Conservation (phyloP, 768 basidiomycete species). For the Boletus sensibilis region DNA sequence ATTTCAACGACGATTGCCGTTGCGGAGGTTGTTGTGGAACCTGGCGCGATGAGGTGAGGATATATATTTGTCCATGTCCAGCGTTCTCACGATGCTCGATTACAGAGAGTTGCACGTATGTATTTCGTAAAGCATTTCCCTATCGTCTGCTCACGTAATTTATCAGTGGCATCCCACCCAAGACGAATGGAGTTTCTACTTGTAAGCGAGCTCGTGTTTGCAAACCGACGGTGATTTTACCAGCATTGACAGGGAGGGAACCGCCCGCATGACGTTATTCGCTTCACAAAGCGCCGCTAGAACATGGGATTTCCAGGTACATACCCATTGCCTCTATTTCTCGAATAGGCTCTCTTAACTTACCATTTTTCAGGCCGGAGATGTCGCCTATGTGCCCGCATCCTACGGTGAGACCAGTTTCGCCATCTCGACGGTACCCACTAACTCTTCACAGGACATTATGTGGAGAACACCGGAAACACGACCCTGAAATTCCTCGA, state of each 20-base stretch:
- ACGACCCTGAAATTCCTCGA: slow-evolving; percentile 48
- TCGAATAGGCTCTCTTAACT: not conserved
- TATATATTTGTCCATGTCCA: too few relatives aligned
- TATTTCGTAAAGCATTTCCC: not conserved
- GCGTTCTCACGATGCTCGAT: not conserved
- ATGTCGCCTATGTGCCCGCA: slow-evolving; percentile 19
- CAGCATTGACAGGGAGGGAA: slow-evolving; percentile 43
- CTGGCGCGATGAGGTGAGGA: slow-evolving; percentile 54
- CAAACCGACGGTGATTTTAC: not conserved
- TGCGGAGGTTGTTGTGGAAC: slow-evolving; percentile 54
- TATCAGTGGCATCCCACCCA: slow-evolving; percentile 67
- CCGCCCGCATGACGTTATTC: slow-evolving; percentile 55
- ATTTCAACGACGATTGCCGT: slow-evolving; percentile 50
- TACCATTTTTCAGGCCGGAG: slow-evolving; percentile 21
- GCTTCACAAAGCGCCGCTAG: slow-evolving; percentile 51
- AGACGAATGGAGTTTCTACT: slow-evolving; percentile 62
- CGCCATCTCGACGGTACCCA: not conserved
- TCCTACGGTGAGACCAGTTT: slow-evolving; percentile 9
- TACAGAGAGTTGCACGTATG: slow-evolving; percentile 56
- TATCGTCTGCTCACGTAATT: not conserved
- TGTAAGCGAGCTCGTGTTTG: slow-evolving; percentile 36
- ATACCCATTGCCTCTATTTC: not conserved
- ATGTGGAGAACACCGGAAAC: slow-evolving; percentile 55
- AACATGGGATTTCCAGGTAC: slow-evolving; percentile 58
- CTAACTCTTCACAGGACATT: slow-evolving; percentile 39